These are phyloP conservation scores for Trypanosoma caninum DNA, from an alignment of 208 protist species.

Conservation along the genomic window DNA sequence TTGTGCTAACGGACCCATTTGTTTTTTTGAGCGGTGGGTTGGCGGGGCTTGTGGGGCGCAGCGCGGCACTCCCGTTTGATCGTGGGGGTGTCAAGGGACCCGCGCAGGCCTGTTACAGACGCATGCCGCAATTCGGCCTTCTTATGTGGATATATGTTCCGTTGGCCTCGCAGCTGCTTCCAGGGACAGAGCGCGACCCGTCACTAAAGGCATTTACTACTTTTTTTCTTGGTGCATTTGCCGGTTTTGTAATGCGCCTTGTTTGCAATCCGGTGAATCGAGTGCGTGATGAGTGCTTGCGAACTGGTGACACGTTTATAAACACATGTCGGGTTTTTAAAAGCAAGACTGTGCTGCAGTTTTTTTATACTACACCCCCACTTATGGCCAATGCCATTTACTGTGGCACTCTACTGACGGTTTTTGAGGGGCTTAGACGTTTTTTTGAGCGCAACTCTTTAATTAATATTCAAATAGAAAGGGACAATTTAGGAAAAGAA, in stretches of 20 bases:
- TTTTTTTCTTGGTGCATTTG: constrained; percentile 70
- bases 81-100: constrained; percentile 73
- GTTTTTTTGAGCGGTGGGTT: constrained; percentile 77
- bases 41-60: constrained; percentile 62
- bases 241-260: constrained; percentile 84
- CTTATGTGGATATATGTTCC: constrained; percentile 89
- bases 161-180: constrained; percentile 58
- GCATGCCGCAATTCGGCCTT: constrained; percentile 74
- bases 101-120: constrained; percentile 56
- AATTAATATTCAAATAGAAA: constrained; percentile 15
- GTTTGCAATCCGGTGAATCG: constrained; percentile 84
- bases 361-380: constrained; percentile 82
- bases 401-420: constrained; percentile 80
- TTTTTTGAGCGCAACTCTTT: constrained; percentile 73
- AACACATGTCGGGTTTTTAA: constrained; percentile 54
- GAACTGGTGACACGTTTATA: constrained; percentile 55
- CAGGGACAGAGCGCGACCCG: constrained; percentile 59
- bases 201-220: constrained; percentile 73
- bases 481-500: constrained; percentile 18
- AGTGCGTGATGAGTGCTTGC: constrained; percentile 74
- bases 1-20: constrained; percentile 61
- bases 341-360: constrained; percentile 85
- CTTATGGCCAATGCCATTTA: constrained; percentile 87
- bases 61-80: constrained; percentile 59
- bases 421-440: constrained; percentile 87